Percentiles rank a stretch among this genome's conserved stretches.
phyloP scores from a whole-genome alignment of 2,329 filamentous ascomycete genomes.

The Sphaerulina musiva region DNA sequence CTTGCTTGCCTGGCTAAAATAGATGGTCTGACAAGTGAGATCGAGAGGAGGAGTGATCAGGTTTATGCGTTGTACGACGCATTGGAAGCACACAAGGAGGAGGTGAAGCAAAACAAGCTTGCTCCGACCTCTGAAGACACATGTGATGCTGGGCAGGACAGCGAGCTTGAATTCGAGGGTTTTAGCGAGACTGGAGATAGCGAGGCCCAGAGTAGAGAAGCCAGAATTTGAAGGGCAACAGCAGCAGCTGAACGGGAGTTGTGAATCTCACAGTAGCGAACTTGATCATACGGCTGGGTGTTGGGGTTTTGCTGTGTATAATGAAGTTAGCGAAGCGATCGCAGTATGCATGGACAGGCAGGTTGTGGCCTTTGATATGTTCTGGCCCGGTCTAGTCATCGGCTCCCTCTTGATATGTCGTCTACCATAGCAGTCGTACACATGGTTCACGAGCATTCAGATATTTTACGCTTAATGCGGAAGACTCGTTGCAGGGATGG shows the following conservation, averaged over 20 bases:
- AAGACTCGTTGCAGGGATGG: no score
- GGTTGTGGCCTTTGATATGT: no score
- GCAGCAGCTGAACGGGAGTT: background rate
- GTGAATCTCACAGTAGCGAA: no score
- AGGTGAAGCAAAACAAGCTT: conserved; percentile 56
- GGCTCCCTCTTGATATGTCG: no score
- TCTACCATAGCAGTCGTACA: no score
- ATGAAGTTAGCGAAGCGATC: no score
- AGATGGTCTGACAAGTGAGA: conserved; percentile 53
- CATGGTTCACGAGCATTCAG: no score
- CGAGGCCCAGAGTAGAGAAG: conserved; percentile 11
- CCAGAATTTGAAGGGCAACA: background rate
- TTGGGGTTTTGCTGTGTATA: no score
- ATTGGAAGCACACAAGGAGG: conserved; percentile 67
- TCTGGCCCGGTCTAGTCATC: no score
- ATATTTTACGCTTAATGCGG: no score
- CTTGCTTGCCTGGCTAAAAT: conserved; percentile 57
- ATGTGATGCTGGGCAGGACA: conserved; percentile 29
- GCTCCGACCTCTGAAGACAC: conserved; percentile 50
- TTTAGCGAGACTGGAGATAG: conserved; percentile 27
- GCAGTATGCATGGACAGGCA: no score
- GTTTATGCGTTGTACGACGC: conserved; percentile 81
- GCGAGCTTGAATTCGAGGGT: conserved; percentile 31
- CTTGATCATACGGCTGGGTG: no score
- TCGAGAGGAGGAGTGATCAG: conserved; percentile 69